These are phyloP conservation scores for Bassia scoparia DNA, from an alignment of 148 eudicot genomes.

Conservation along the genomic window DNA sequence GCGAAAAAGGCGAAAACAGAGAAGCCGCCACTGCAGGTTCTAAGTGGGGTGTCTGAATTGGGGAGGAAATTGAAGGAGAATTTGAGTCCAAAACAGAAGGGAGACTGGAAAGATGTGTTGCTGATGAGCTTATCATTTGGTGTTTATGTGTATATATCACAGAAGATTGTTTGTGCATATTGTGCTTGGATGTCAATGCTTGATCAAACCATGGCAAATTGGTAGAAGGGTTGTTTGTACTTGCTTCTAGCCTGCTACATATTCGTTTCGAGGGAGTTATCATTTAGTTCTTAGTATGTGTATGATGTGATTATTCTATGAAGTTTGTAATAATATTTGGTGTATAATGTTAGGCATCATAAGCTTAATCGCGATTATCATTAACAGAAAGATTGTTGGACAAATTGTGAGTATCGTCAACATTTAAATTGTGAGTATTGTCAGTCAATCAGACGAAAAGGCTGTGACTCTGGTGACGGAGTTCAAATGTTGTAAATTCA, in stretches of 20 bases:
- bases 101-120: slow-evolving; percentile 83
- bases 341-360: too few relatives aligned
- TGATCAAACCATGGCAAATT: slow-evolving; percentile 43
- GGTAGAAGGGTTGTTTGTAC: not conserved
- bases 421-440: too few relatives aligned
- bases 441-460: too few relatives aligned
- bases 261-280: too few relatives aligned
- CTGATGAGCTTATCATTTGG: slow-evolving; percentile 90
- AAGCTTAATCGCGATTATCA: too few relatives aligned
- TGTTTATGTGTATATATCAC: slow-evolving; percentile 86
- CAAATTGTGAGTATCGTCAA: too few relatives aligned
- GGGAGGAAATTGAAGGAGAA: slow-evolving; percentile 47
- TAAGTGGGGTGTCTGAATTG: slow-evolving; percentile 33
- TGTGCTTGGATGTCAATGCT: slow-evolving; percentile 78
- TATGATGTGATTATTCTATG: not conserved
- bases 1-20: slow-evolving; percentile 22
- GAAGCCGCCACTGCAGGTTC: not conserved
- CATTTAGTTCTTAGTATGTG: not conserved
- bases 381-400: too few relatives aligned
- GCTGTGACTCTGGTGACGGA: too few relatives aligned
- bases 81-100: slow-evolving; percentile 77
- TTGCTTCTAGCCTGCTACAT: not conserved
- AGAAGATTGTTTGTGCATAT: slow-evolving; percentile 86
- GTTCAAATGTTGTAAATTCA: too few relatives aligned
- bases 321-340: not conserved